A percentile compares a stretch with the other conserved stretches of the same genome.
Evolutionary conservation across 108 stramenopile genomes (phyloP).

Genomic region (Mayamaea pseudoterrestris): DNA sequence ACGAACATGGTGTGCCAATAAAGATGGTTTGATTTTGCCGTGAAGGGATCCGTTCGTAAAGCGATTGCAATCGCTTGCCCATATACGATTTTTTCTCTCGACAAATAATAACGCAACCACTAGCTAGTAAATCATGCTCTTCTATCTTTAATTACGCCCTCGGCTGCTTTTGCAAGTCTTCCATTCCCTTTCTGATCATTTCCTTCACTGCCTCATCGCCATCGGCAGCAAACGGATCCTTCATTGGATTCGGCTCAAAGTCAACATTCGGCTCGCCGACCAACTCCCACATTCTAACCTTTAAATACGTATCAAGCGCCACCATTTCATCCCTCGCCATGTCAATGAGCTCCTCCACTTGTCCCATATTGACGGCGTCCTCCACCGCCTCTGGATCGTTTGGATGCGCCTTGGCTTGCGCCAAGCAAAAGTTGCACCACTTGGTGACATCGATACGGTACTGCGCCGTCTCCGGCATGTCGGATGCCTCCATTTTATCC

Average conservation of each 20-base stretch:
- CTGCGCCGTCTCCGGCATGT: conserved; percentile 77
- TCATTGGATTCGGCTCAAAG: conserved; percentile 6
- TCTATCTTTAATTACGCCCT: too few relatives aligned
- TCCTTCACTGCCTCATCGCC: conserved; percentile 2
- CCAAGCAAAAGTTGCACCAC: conserved; percentile 66
- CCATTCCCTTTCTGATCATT: conserved; percentile 5
- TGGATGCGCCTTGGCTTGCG: conserved; percentile 44
- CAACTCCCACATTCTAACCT: conserved; percentile 17
- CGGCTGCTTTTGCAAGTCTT: neutral
- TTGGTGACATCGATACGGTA: conserved; percentile 78
- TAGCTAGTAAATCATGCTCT: too few relatives aligned
- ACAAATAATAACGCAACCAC: too few relatives aligned
- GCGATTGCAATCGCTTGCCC: too few relatives aligned
- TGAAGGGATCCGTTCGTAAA: too few relatives aligned
- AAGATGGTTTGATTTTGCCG: conserved; percentile 38
- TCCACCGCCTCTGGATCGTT: conserved; percentile 83
- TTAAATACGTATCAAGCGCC: conserved; percentile 80
- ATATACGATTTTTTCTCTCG: too few relatives aligned
- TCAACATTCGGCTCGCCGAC: conserved; percentile 1
- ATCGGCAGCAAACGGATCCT: conserved; percentile 3
- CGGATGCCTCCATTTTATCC: conserved; percentile 67
- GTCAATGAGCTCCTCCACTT: conserved; percentile 85
- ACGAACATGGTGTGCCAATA: conserved; percentile 51
- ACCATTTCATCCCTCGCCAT: conserved; percentile 86
- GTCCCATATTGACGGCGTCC: conserved; percentile 76